phyloP scores from a whole-genome alignment of 495 filamentous ascomycete species.

The Glonium stellatum region DNA sequence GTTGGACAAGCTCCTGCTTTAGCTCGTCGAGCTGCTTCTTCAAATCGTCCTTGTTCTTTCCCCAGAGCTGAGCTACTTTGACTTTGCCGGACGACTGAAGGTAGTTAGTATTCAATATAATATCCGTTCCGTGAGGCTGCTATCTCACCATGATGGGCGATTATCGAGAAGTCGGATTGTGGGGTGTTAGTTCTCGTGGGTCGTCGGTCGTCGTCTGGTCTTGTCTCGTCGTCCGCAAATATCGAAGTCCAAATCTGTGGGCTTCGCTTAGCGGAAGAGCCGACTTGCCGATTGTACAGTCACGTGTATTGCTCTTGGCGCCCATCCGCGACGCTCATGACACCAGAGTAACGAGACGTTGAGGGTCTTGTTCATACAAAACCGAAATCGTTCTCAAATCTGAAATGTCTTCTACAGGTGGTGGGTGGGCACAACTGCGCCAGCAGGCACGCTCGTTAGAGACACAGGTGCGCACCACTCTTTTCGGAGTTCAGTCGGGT shows the following conservation, averaged over 20 bases:
- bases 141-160: too few species aligned
- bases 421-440: conserved; percentile 90
- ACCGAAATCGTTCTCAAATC: not conserved
- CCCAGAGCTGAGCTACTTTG: conserved; percentile 92
- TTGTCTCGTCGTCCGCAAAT: too few species aligned
- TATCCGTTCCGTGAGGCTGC: too few species aligned
- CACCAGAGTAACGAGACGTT: not conserved
- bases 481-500: not conserved
- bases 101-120: conserved; percentile 15
- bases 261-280: too few species aligned
- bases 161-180: too few species aligned
- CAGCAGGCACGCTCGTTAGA: conserved; percentile 88
- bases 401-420: conserved; percentile 67
- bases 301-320: not conserved
- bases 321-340: not conserved
- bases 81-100: conserved; percentile 80
- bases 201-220: too few species aligned
- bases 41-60: conserved; percentile 85
- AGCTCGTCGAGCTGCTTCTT: conserved; percentile 41
- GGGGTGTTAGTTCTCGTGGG: too few species aligned
- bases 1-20: conserved; percentile 69
- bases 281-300: too few species aligned
- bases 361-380: not conserved
- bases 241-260: too few species aligned
- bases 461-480: conserved; percentile 62